Evolutionary conservation across 495 filamentous ascomycete species (phyloP).

Genomic region (Filosporella fistucella): DNA sequence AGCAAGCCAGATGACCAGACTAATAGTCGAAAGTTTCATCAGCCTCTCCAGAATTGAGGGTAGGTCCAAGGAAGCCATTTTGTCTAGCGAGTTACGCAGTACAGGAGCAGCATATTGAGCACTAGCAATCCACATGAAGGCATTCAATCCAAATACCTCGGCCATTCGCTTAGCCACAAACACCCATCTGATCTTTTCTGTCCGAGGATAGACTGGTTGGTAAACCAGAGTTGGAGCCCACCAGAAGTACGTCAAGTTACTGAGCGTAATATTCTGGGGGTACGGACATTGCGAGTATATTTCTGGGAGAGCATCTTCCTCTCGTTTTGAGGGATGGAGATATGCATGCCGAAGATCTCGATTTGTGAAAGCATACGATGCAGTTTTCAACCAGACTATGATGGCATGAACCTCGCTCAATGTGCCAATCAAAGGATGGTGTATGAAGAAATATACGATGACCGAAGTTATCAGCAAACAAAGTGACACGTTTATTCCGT

Average conservation of each 20-base stretch:
- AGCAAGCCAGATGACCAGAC: conserved; percentile 89
- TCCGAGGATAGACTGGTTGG: conserved; percentile 91
- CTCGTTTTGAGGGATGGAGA: conserved; percentile 60
- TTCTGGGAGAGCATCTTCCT: conserved; percentile 60
- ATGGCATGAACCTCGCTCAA: conserved; percentile 87
- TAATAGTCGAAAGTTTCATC: conserved; percentile 92
- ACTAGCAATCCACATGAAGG: conserved; percentile 88
- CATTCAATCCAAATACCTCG: conserved; percentile 68
- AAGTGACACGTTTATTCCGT: conserved; percentile 78
- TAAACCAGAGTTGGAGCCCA: conserved; percentile 95
- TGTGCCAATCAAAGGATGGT: conserved; percentile 91
- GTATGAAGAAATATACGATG: conserved; percentile 82
- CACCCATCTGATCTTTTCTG: conserved; percentile 68
- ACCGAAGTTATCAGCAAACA: conserved; percentile 76
- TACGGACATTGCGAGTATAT: conserved; percentile 84
- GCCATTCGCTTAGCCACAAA: conserved; percentile 80
- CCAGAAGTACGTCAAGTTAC: conserved; percentile 92
- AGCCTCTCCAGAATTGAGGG: conserved; percentile 79
- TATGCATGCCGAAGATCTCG: conserved; percentile 88
- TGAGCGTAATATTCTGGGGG: conserved; percentile 80
- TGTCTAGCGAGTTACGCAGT: conserved; percentile 80
- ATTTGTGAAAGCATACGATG: conserved; percentile 95
- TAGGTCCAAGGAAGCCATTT: conserved; percentile 77
- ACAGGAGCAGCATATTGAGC: conserved; percentile 93
- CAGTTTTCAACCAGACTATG: conserved; percentile 92